Evolutionary conservation across 371 early-diverging fungal genomes (phyloP).

Genomic region (Ordospora pajunii): DNA sequence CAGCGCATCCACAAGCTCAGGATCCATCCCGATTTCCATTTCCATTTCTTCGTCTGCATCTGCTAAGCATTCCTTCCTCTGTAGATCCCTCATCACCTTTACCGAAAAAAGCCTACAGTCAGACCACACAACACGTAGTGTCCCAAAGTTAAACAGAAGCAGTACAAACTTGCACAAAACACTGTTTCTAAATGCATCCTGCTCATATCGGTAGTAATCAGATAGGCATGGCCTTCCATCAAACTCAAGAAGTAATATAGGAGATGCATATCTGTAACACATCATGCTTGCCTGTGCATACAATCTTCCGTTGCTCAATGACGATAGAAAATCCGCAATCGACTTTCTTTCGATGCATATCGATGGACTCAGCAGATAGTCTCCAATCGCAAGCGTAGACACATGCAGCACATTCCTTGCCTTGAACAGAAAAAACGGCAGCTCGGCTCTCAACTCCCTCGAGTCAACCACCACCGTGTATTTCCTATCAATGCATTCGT

Average conservation of each 20-base stretch:
- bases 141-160: conserved; percentile 73
- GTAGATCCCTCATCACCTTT: conserved; percentile 44
- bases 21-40: conserved; percentile 17
- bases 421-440: conserved; percentile 76
- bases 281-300: conserved; percentile 81
- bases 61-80: conserved; percentile 7
- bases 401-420: conserved; percentile 69
- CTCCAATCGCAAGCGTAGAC: conserved; percentile 78
- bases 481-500: background rate
- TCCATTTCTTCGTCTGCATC: background rate
- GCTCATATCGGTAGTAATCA: conserved; percentile 61
- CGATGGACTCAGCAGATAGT: conserved; percentile 75
- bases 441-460: conserved; percentile 79
- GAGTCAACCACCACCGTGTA: conserved; percentile 71
- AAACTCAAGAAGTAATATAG: conserved; percentile 82
- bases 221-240: conserved; percentile 72
- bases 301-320: conserved; percentile 73
- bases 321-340: conserved; percentile 73
- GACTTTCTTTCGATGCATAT: conserved; percentile 86
- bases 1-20: conserved; percentile 31
- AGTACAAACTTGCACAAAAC: conserved; percentile 66
- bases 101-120: conserved; percentile 26
- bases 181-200: conserved; percentile 11
- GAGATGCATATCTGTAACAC: conserved; percentile 68
- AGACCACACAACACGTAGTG: conserved; percentile 76